Percentiles rank a stretch among this genome's conserved stretches.
Conservation (phyloP, 2,329 filamentous ascomycete species). For the Paracoccidioides lutzii region DNA sequence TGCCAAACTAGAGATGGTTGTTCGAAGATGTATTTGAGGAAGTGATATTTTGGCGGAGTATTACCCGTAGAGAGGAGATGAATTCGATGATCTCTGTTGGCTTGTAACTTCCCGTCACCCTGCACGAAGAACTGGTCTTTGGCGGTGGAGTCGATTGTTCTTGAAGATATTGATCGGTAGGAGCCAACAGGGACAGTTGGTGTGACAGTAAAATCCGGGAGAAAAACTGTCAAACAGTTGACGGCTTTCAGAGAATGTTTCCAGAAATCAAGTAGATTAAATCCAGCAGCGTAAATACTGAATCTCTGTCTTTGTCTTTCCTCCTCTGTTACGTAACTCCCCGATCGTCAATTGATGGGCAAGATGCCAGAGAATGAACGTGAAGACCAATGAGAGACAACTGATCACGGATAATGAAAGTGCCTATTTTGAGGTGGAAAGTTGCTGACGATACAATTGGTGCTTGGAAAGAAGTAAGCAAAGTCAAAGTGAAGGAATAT, state of each 20-base stretch:
- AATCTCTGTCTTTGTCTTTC: not conserved
- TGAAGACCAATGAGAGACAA: not conserved
- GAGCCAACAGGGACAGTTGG: not conserved
- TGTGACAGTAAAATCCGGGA: too few species aligned
- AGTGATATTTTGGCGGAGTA: not conserved
- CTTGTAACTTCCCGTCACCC: too few species aligned
- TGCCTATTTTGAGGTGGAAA: too few species aligned
- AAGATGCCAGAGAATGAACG: not conserved
- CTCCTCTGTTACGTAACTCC: not conserved
- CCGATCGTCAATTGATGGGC: too few species aligned
- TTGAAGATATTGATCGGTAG: not conserved
- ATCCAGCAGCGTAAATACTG: not conserved
- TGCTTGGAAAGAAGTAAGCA: not conserved
- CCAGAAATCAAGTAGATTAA: not conserved
- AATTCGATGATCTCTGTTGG: too few species aligned
- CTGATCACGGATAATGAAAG: too few species aligned
- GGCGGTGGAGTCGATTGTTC: not conserved
- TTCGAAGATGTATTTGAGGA: too few species aligned
- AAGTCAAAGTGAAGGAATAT: not conserved
- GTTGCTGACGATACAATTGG: not conserved
- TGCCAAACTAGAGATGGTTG: too few species aligned
- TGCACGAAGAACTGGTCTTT: not conserved
- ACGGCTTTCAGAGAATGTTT: not conserved
- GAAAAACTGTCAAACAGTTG: not conserved
- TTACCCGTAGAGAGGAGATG: not conserved